These are phyloP conservation scores for Pythium phragmitis DNA, from an alignment of 352 stramenopile species.

Conservation along the genomic window DNA sequence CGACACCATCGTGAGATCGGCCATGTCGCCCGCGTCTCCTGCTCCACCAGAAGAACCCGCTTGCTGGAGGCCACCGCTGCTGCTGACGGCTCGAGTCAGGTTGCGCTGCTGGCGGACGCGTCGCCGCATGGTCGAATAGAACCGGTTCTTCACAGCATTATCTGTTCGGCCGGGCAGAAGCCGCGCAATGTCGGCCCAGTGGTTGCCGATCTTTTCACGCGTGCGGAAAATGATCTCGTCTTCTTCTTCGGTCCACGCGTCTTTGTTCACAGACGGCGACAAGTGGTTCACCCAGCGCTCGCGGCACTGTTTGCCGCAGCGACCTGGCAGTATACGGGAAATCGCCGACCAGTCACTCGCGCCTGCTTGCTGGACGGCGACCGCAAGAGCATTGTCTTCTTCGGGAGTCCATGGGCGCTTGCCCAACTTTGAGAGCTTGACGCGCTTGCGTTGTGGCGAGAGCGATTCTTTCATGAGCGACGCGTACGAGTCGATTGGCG, in stretches of 20 bases:
- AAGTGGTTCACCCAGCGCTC: constrained; percentile 98
- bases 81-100: constrained; percentile 4
- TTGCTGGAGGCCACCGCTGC: constrained; percentile 1
- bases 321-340: constrained; percentile 88
- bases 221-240: constrained; percentile 87
- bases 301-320: constrained; percentile 95
- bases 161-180: constrained; percentile 93
- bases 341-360: constrained; percentile 93
- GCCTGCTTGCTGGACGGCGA: constrained; percentile 53
- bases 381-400: constrained; percentile 57
- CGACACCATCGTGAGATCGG: background rate
- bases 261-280: constrained; percentile 93
- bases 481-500: constrained; percentile 34
- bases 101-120: constrained; percentile 58
- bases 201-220: constrained; percentile 89
- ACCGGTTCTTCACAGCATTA: constrained; percentile 97
- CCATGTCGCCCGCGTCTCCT: background rate
- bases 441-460: constrained; percentile 60
- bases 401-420: constrained; percentile 67
- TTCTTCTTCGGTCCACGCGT: constrained; percentile 92
- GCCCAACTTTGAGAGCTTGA: constrained; percentile 58
- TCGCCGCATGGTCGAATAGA: constrained; percentile 80
- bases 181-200: constrained; percentile 97
- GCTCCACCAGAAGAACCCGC: background rate
- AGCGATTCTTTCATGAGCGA: constrained; percentile 43